Percentiles rank a stretch among this genome's conserved stretches.
phyloP scores from a whole-genome alignment of 805 yeast genomes.

The Kluyveromyces starmeri region DNA sequence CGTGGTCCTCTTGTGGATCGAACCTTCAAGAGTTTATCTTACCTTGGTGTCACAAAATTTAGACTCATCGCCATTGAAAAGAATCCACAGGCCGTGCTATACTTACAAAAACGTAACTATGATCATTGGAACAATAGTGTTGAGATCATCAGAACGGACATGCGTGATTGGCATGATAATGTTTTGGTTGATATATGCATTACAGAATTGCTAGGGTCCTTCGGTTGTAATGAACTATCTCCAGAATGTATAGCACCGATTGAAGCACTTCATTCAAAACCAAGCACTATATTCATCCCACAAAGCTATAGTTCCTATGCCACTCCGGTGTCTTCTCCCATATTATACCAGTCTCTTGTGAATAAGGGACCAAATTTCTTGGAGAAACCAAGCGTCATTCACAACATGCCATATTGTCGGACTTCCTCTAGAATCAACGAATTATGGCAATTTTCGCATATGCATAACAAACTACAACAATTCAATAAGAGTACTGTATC shows the following conservation, averaged over 20 bases:
- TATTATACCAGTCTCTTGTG: conserved; percentile 33
- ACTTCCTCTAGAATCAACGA: conserved; percentile 40
- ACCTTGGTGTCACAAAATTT: conserved; percentile 18
- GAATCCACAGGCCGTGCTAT: conserved; percentile 50
- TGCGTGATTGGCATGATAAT: conserved; percentile 40
- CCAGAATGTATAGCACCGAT: conserved; percentile 65
- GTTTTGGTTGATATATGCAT: conserved; percentile 49
- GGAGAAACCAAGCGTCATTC: conserved; percentile 41
- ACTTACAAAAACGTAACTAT: conserved; percentile 40
- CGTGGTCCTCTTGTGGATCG: conserved; percentile 70
- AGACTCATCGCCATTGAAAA: conserved; percentile 62
- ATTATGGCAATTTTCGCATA: conserved; percentile 58
- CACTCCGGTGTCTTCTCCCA: conserved; percentile 61
- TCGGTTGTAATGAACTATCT: conserved; percentile 84
- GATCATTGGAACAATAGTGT: conserved; percentile 47
- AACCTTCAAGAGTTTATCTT: conserved; percentile 35
- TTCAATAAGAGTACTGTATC: conserved; percentile 23
- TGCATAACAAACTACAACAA: conserved; percentile 17
- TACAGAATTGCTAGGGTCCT: conserved; percentile 80
- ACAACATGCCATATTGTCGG: conserved; percentile 33
- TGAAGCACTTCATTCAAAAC: conserved; percentile 32
- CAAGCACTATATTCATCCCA: conserved; percentile 53
- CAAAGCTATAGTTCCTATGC: conserved; percentile 47
- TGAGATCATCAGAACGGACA: conserved; percentile 47
- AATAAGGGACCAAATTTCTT: conserved; percentile 17